phyloP scores from a whole-genome alignment of 108 stramenopile species.

The Discostella pseudostelligera region DNA sequence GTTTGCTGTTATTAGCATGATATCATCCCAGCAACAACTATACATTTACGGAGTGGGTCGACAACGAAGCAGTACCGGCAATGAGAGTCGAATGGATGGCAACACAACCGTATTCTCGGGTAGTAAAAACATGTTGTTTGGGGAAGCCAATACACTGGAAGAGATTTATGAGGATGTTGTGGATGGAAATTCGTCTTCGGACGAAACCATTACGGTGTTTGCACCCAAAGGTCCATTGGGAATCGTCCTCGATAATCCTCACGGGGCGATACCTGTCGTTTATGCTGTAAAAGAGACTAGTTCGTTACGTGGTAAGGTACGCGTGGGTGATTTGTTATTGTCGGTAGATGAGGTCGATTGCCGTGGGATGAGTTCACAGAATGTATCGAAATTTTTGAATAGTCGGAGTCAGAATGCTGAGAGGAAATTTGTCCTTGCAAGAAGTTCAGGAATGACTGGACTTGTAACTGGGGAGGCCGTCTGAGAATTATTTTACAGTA shows the following conservation, averaged over 20 bases:
- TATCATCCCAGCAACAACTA: conserved; percentile 25
- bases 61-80: conserved; percentile 3
- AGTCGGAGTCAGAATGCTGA: conserved; percentile 38
- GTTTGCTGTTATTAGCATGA: conserved; percentile 7
- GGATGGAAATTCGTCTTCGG: conserved; percentile 15
- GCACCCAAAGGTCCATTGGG: conserved; percentile 74
- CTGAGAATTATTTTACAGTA: too few relatives aligned
- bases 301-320: conserved; percentile 63
- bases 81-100: conserved; percentile 27
- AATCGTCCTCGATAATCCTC: conserved; percentile 86
- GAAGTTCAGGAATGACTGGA: conserved; percentile 12
- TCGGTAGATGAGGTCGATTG: conserved; percentile 84
- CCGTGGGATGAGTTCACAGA: conserved; percentile 71
- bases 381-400: conserved; percentile 75
- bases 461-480: too few relatives aligned
- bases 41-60: conserved; percentile 31
- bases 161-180: conserved; percentile 18
- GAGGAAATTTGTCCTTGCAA: conserved; percentile 41
- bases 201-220: conserved; percentile 32
- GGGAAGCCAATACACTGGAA: conserved; percentile 40
- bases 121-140: conserved; percentile 27
- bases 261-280: conserved; percentile 71
- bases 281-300: conserved; percentile 83
- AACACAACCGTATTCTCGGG: conserved; percentile 21
- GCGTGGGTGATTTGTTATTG: conserved; percentile 74